Evolutionary conservation across 2,329 filamentous ascomycete species (phyloP).

Genomic region (Fusarium sp.): DNA sequence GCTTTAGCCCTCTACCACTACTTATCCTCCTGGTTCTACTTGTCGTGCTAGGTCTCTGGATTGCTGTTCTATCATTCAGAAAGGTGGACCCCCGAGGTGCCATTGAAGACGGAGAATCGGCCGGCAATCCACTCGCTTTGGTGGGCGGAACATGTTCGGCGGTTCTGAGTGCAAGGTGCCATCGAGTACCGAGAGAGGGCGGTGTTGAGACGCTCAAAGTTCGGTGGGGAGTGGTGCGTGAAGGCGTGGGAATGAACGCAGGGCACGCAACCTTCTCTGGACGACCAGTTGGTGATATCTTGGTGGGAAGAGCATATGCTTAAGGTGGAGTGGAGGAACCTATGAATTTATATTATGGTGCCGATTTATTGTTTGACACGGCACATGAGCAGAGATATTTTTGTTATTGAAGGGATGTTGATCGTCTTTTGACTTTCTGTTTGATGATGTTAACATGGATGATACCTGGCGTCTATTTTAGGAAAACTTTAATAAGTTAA

Average conservation of each 20-base stretch:
- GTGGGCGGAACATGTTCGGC: conserved; percentile 64
- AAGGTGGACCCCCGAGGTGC: conserved; percentile 55
- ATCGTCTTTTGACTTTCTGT: conserved; percentile 15
- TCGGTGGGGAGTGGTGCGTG: conserved; percentile 62
- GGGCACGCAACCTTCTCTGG: conserved; percentile 62
- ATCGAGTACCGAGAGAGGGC: conserved; percentile 52
- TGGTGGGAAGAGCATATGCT: conserved; percentile 49
- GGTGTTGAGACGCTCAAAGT: conserved; percentile 56
- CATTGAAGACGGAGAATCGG: conserved; percentile 53
- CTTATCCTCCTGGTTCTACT: conserved; percentile 59
- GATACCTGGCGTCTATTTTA: conserved; percentile 35
- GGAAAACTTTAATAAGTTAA: conserved; percentile 22
- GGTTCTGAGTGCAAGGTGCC: conserved; percentile 65
- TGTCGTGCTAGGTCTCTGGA: conserved; percentile 50
- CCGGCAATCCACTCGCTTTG: conserved; percentile 64
- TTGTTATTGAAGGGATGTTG: conserved; percentile 6
- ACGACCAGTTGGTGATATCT: conserved; percentile 48
- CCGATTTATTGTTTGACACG: conserved; percentile 1
- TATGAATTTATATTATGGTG: conserved; percentile 3
- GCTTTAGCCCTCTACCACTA: conserved; percentile 60
- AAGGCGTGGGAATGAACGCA: conserved; percentile 55
- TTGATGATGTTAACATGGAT: conserved; percentile 21
- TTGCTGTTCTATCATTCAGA: conserved; percentile 58
- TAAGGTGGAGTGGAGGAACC: neutral
- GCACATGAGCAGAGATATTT: conserved; percentile 1